These are phyloP conservation scores for Populus hybrid DNA, from an alignment of 441 rosid species.

Conservation along the genomic window DNA sequence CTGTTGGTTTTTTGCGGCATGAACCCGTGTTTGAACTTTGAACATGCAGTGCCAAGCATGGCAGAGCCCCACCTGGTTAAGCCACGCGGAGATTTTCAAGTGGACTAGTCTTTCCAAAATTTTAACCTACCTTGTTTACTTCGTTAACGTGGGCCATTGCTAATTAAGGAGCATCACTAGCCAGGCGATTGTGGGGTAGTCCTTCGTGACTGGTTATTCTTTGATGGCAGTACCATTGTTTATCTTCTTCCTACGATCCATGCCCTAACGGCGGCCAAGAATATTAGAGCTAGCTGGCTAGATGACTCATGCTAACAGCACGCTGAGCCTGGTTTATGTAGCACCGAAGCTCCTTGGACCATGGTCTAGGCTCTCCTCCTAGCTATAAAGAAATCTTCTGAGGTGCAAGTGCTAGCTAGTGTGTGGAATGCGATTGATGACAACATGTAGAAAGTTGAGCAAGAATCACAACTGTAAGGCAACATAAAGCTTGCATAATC, in stretches of 20 bases:
- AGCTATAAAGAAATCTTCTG: not conserved
- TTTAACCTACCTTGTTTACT: constrained; percentile 18
- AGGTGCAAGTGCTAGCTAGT: not conserved
- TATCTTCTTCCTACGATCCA: not conserved
- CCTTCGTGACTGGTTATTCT: not conserved
- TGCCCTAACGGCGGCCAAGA: not conserved
- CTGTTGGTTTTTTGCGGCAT: constrained; percentile 17
- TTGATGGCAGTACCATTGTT: not conserved
- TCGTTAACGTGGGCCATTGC: constrained; percentile 12
- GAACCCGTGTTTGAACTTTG: not conserved
- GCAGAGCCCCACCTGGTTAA: not conserved
- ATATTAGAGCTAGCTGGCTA: not conserved
- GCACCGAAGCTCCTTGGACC: not conserved
- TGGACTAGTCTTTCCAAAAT: constrained; percentile 3
- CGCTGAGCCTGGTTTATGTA: not conserved
- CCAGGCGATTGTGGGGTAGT: constrained; percentile 31
- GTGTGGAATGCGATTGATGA: not conserved
- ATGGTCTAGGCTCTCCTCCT: not conserved
- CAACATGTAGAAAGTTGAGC: not conserved
- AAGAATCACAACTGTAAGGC: constrained; percentile 7
- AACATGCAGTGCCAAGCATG: constrained; percentile 19
- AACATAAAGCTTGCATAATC: not conserved
- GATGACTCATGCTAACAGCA: not conserved
- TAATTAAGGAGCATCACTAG: not conserved
- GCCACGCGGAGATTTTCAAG: constrained; percentile 21